Conservation (phyloP, 31 red algal genomes). For the Bonnemaisonia californica region DNA sequence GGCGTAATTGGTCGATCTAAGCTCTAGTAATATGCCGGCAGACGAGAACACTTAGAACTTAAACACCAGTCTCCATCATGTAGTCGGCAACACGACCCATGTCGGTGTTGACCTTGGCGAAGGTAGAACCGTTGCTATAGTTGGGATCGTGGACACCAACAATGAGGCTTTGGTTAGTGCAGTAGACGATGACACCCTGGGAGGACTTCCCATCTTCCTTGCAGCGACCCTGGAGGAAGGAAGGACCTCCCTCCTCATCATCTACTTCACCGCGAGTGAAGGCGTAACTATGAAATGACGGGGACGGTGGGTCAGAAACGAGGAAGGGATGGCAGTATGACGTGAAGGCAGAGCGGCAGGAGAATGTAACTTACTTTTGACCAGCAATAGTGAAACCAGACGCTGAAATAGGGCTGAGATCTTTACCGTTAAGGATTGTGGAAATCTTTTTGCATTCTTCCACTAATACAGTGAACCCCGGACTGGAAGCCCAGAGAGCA, state of each 20-base stretch:
- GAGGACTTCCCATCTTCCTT: constrained; percentile 89
- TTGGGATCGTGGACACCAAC: constrained; percentile 82
- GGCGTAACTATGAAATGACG: constrained; percentile 56
- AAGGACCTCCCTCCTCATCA: constrained; percentile 83
- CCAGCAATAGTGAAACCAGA: constrained; percentile 83
- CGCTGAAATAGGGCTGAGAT: constrained; percentile 58
- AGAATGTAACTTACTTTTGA: constrained; percentile 60
- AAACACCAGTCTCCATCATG: constrained; percentile 83
- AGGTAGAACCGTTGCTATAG: constrained; percentile 80
- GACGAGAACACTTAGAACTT: background rate
- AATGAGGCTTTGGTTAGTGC: constrained; percentile 64
- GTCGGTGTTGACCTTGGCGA: constrained; percentile 88
- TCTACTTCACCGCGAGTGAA: constrained; percentile 91
- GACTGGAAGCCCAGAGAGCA: constrained; percentile 66
- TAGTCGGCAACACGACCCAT: constrained; percentile 87
- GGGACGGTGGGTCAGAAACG: background rate
- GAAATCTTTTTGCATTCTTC: constrained; percentile 64
- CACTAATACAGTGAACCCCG: constrained; percentile 56
- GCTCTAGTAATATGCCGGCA: background rate
- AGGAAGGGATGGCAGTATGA: background rate
- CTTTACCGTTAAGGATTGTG: constrained; percentile 31
- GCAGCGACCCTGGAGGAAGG: constrained; percentile 78
- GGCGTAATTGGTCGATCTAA: background rate
- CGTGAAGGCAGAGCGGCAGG: background rate
- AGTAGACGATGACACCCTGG: constrained; percentile 78